Base-by-base conservation (phyloP, 768 basidiomycete genomes). In the Termitomyces sp. region DNA sequence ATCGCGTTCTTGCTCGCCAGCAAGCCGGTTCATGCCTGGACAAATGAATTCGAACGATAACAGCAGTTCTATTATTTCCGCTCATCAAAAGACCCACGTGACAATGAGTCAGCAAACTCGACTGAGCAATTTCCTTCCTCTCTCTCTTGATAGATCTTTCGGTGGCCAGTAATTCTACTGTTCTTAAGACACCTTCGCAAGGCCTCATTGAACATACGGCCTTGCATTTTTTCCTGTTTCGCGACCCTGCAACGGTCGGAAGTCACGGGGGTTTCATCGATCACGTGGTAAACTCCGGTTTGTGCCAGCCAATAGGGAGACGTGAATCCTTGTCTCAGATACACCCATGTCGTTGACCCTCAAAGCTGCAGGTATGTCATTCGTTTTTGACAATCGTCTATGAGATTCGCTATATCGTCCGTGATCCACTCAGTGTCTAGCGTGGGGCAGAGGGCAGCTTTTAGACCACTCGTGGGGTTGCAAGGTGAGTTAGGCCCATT, bases 301-400 rank as follows among this genome's bases (percentile, higher is more conserved):
- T 61, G 55, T 45, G 64, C 68, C 68, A 69, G 62, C 67, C 65
- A 68, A 66, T 65, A 56, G 51, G 55, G 58, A 54, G 45, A 46
- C 56, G 62, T 55, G 59, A 64, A 66, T 66, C 55, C 61, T 61
- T 60, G 59, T 62, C 58, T 62, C 52, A 62, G 53, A 51, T 60
- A 58, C 55, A 58, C 68, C 62, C 68, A 83, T 85, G 83, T 80
- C 82, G 64, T 75, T 83, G 61, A 67, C 70, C 55, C 60, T 77
- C 52, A 72, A 65, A 63, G 66, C 71, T 58, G 70, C 73, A 67
- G 72, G 77, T 78, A 57, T 54, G 71, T 64, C 31, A n/a, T 29
- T 34, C 33, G 22, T 9, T 54, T n/a, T 24, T 33, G 7, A 28
- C 49, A 29, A 52, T 51, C 1, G 2, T 29, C 3, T 48, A 41